Conservation (phyloP, 1,139 yeast genomes). For the Saccharomyces pastorianus region DNA sequence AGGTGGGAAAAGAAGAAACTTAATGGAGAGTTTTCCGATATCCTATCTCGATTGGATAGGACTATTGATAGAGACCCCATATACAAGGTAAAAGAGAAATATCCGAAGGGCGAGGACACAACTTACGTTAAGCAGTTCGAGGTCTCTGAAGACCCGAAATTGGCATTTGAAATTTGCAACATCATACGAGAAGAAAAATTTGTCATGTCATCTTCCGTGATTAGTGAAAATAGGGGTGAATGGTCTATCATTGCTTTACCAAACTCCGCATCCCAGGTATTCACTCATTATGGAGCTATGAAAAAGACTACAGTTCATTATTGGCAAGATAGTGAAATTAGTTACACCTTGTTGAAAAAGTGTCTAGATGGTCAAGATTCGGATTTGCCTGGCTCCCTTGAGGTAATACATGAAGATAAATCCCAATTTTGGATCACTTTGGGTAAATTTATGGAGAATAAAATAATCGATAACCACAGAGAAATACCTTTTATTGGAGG, state of each 20-base stretch:
- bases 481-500: slow-evolving; percentile 82
- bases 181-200: slow-evolving; percentile 18
- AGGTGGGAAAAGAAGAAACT: slow-evolving; percentile 10
- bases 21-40: not conserved
- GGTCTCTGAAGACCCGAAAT: slow-evolving; percentile 13
- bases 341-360: slow-evolving; percentile 3
- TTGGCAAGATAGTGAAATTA: slow-evolving; percentile 17
- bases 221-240: slow-evolving; percentile 41
- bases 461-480: slow-evolving; percentile 18
- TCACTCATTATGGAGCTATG: slow-evolving; percentile 46
- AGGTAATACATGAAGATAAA: slow-evolving; percentile 18
- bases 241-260: slow-evolving; percentile 86
- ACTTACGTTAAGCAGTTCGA: not conserved
- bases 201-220: slow-evolving; percentile 26
- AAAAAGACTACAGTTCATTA: slow-evolving; percentile 31
- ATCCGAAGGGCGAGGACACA: not conserved
- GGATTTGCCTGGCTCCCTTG: slow-evolving; percentile 4
- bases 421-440: slow-evolving; percentile 33
- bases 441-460: slow-evolving; percentile 42
- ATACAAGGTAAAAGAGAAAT: slow-evolving; percentile 4
- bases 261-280: slow-evolving; percentile 44
- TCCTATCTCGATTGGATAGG: slow-evolving; percentile 4
- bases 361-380: slow-evolving; percentile 2
- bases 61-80: slow-evolving; percentile 21
- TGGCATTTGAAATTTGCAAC: slow-evolving; percentile 22